Base-by-base conservation (phyloP, 2,329 filamentous ascomycete genomes). In the Calcarisporium arbuscula region DNA sequence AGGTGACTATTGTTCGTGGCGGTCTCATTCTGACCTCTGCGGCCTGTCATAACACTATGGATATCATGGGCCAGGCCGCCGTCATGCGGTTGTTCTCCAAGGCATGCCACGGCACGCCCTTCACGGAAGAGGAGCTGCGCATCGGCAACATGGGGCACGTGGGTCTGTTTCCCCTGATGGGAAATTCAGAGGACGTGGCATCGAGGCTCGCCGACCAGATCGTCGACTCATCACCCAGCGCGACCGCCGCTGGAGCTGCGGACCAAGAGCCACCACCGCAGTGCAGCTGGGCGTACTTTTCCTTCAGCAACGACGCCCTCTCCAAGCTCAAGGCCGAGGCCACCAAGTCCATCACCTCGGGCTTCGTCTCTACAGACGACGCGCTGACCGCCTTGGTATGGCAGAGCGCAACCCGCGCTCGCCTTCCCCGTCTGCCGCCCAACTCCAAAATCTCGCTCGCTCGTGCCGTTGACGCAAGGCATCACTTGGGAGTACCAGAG, bases 301-400 rank as follows among this genome's bases (percentile, higher is more conserved):
- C 47, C 15, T 72, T 76, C 47, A 36, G 51, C 2, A 22, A 53
- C 1, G 28, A 47, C 4, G 56, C 61, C 0, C 56, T 74, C 2
- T 32, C 42, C 3, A 34, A 43, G 0, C 49, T 76, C 2, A 75
- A 76, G 39, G 32, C 41, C 4, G n/a, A 10, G 1, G 16, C 29
- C 0, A 30, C 35, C 0, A 30, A 25, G 8, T 34, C 50, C 33
- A 39, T 50, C 15, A 14, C 32, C 3, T 38, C 29, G 22, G 18
- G 39, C 3, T 74, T 60, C 41, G 48, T 75, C 16, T 72, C 71
- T 2, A 76, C 70, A 1, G 71, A 78, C 36, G 73, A 78, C 44
- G 57, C 62, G 4, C 50, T 77, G 11, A 67, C 53, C 3, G 68
- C 70, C 1, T 65, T 75, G 30, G 52, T 74, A 35, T 77, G 68